These are phyloP conservation scores for Mycocentrospora acerina DNA, from an alignment of 2,329 filamentous ascomycete genomes.

Conservation along the genomic window DNA sequence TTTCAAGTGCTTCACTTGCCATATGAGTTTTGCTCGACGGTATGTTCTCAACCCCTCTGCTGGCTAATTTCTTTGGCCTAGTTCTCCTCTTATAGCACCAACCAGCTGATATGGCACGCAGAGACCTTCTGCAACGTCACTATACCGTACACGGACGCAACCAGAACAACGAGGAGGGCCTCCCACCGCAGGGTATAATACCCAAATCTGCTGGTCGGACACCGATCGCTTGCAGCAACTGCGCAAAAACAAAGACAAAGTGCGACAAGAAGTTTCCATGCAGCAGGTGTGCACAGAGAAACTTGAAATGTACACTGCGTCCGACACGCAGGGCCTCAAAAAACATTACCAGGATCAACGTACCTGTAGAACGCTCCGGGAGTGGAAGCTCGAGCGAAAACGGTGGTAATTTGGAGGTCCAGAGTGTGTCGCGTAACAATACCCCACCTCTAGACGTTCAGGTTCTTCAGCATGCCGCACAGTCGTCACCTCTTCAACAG, in stretches of 20 bases:
- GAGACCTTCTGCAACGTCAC: conserved; percentile 54
- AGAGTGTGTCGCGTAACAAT: conserved; percentile 34
- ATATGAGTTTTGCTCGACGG: conserved; percentile 57
- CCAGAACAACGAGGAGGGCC: conserved; percentile 51
- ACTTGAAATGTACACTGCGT: conserved; percentile 50
- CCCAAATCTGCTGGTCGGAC: conserved; percentile 55
- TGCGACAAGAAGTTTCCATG: conserved; percentile 59
- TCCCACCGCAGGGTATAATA: conserved; percentile 53
- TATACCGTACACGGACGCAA: conserved; percentile 55
- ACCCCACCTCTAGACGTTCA: conserved; percentile 36
- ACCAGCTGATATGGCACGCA: conserved; percentile 26
- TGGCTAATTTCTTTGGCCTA: neutral
- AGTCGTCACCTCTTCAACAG: conserved; percentile 22
- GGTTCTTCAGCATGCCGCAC: conserved; percentile 23
- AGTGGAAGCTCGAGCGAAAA: conserved; percentile 40
- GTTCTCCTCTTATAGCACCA: too few relatives aligned
- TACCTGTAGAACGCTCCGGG: conserved; percentile 20
- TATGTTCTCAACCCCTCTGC: conserved; percentile 31
- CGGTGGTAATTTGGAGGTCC: conserved; percentile 32
- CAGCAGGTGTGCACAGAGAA: conserved; percentile 52
- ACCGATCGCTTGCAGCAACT: conserved; percentile 56
- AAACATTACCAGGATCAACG: conserved; percentile 33
- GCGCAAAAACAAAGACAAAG: conserved; percentile 57
- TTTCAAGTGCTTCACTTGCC: conserved; percentile 57
- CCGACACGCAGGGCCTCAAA: conserved; percentile 53